A percentile compares a stretch with the other conserved stretches of the same genome.
Conservation (phyloP, 2,329 filamentous ascomycete species). For the Fusarium cicatricum region DNA sequence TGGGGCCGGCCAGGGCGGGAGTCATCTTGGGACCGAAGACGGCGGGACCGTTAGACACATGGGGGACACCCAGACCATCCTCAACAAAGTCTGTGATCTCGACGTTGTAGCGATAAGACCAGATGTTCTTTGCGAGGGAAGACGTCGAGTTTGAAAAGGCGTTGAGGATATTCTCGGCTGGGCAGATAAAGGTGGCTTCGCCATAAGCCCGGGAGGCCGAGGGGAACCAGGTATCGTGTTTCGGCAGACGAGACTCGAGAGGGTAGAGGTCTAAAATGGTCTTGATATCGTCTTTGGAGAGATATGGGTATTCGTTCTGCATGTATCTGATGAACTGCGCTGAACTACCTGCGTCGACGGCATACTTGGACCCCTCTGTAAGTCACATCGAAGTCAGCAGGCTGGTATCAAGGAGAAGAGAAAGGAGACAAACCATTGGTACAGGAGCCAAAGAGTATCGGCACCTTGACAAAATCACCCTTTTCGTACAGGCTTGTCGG, state of each 20-base stretch:
- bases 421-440: slow-evolving; percentile 51
- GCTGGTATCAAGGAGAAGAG: background rate
- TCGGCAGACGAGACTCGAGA: slow-evolving; percentile 44
- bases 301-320: slow-evolving; percentile 56
- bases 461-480: slow-evolving; percentile 54
- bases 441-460: slow-evolving; percentile 55
- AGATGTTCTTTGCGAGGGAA: slow-evolving; percentile 41
- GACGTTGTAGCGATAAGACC: slow-evolving; percentile 61
- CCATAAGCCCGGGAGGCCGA: slow-evolving; percentile 53
- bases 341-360: slow-evolving; percentile 46
- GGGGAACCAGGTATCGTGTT: slow-evolving; percentile 55
- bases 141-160: slow-evolving; percentile 34
- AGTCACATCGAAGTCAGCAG: slow-evolving; percentile 10
- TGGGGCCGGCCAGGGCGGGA: slow-evolving; percentile 30
- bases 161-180: slow-evolving; percentile 50
- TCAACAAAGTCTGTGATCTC: slow-evolving; percentile 47
- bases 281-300: slow-evolving; percentile 48
- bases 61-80: slow-evolving; percentile 56
- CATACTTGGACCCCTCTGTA: slow-evolving; percentile 58
- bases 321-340: slow-evolving; percentile 52
- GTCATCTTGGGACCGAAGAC: slow-evolving; percentile 56
- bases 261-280: slow-evolving; percentile 53
- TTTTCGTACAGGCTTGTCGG: slow-evolving; percentile 52
- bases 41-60: slow-evolving; percentile 57
- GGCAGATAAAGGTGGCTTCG: slow-evolving; percentile 57